These are phyloP conservation scores for Suillus luteus DNA, from an alignment of 768 basidiomycete species.

Conservation along the genomic window DNA sequence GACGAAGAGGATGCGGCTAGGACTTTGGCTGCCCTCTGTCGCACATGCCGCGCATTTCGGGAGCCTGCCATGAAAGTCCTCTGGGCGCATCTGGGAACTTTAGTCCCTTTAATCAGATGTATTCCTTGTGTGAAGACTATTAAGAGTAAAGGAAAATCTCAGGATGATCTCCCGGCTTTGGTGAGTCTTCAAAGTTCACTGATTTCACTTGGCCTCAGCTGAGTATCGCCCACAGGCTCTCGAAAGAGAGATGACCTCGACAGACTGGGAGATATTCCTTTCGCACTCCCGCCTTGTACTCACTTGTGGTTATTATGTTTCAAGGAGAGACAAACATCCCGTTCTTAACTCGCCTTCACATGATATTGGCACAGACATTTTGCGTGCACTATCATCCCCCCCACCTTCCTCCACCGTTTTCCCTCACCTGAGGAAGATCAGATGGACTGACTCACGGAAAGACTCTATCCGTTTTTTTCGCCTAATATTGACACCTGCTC, in stretches of 20 bases:
- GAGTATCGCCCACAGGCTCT: not conserved
- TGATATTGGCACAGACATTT: slow-evolving; percentile 1
- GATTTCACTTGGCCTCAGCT: not conserved
- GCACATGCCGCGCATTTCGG: slow-evolving; percentile 8
- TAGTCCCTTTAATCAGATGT: slow-evolving; percentile 8
- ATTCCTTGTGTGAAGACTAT: slow-evolving; percentile 3
- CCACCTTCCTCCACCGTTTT: slow-evolving; percentile 5
- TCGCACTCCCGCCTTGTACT: slow-evolving; percentile 5
- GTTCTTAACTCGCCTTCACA: slow-evolving; percentile 8
- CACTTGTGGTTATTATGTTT: slow-evolving; percentile 9
- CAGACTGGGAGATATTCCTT: slow-evolving; percentile 10
- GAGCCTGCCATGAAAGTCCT: slow-evolving; percentile 12
- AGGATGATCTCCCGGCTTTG: slow-evolving; percentile 6
- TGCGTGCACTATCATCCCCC: slow-evolving; percentile 7
- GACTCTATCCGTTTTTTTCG: slow-evolving; percentile 8
- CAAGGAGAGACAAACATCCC: slow-evolving; percentile 10
- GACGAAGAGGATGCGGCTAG: slow-evolving; percentile 7
- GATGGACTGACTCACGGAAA: slow-evolving; percentile 8
- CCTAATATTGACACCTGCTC: slow-evolving; percentile 6
- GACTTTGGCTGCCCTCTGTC: slow-evolving; percentile 11
- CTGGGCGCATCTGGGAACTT: slow-evolving; percentile 8
- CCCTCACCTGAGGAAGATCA: slow-evolving; percentile 6
- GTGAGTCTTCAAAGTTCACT: not conserved
- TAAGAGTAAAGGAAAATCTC: not conserved
- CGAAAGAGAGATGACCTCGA: not conserved